A percentile compares a stretch with the other conserved stretches of the same genome.
These are phyloP conservation scores for Rosa chinensis DNA, from an alignment of 306 rosid species.

Conservation along the genomic window DNA sequence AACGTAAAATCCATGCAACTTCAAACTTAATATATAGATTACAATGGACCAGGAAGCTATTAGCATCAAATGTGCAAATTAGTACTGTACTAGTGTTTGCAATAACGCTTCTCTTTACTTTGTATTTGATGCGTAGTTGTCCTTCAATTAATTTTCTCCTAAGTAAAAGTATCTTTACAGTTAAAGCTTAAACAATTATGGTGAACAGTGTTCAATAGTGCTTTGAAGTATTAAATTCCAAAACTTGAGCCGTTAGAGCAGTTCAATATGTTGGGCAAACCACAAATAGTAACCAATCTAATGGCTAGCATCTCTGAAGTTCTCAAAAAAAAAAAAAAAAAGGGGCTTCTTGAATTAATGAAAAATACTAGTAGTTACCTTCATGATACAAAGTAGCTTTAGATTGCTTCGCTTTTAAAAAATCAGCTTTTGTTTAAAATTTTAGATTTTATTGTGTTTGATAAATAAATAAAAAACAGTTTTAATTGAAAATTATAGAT, in stretches of 20 bases:
- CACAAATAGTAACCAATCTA: too few species aligned
- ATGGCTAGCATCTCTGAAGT: too few species aligned
- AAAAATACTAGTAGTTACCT: too few species aligned
- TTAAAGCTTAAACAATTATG: neutral
- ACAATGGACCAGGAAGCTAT: neutral
- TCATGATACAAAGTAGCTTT: too few species aligned
- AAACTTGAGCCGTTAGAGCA: neutral
- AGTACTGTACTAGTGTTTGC: neutral
- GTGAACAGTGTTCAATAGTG: neutral
- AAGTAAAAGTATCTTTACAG: neutral
- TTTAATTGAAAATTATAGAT: too few species aligned
- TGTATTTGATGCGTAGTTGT: neutral
- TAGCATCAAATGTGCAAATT: neutral
- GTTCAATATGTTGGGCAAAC: too few species aligned
- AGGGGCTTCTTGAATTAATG: neutral
- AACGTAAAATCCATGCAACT: conserved; percentile 27
- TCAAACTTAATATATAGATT: neutral
- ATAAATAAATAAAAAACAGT: too few species aligned
- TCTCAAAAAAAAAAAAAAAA: too few species aligned
- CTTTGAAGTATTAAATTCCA: neutral
- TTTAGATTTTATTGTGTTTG: too few species aligned
- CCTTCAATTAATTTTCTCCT: neutral
- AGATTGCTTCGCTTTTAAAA: too few species aligned
- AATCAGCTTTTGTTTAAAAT: too few species aligned
- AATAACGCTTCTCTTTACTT: neutral